Base-by-base conservation (phyloP, 352 stramenopile species). In the Saprolegnia diclina region DNA sequence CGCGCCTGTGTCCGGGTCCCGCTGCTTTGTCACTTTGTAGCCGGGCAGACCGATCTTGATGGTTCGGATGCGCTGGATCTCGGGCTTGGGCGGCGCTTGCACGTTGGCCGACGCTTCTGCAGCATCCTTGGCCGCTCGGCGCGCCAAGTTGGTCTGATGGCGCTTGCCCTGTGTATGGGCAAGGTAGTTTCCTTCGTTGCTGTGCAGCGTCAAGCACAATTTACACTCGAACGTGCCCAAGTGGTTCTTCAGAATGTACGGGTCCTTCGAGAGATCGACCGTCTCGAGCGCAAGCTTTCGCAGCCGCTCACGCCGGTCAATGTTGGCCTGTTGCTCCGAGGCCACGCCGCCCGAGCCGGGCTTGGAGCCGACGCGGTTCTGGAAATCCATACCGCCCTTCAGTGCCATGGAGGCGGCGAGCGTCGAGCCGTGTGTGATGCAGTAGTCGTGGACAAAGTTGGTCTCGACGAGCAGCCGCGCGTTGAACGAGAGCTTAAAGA, bases 241-340 rank as follows among this genome's bases (percentile, higher is more conserved):
- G 79, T 99, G 96, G 80, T 99, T 99, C 69, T 97, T 92, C 89
- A 99, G 98, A 54, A 99, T 97, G 80, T 99, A 99, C 50, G 97
- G 97, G 74, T 99, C 96, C 73, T 99, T 99, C 32, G 94, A 96
- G 38, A 99, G 80, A 79, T 99, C 97, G 65, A 99, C 92, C 5
- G 94, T 98, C 87, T 99, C 97, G 63, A 99, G 85, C n/a, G 97
- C 97, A 42, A 99, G 79, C 78, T 98, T 97, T 24, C 94, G 84
- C 61, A 99, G 80, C 0, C 97, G 87, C 77, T 99, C 97, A 74
- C 98, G 95, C 19, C 95, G 89, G 79, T 99, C 96, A 6, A 97
- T 84, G 77, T 92, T 92, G 50, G 74, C 77, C 74, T 92, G 82
- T 50, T 82, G 87, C 42, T 88, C 83, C 29, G 85, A 92, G 50